Percentiles rank a stretch among this genome's conserved stretches.
Conservation (phyloP, 768 basidiomycete species). For the Amanita exitialis region DNA sequence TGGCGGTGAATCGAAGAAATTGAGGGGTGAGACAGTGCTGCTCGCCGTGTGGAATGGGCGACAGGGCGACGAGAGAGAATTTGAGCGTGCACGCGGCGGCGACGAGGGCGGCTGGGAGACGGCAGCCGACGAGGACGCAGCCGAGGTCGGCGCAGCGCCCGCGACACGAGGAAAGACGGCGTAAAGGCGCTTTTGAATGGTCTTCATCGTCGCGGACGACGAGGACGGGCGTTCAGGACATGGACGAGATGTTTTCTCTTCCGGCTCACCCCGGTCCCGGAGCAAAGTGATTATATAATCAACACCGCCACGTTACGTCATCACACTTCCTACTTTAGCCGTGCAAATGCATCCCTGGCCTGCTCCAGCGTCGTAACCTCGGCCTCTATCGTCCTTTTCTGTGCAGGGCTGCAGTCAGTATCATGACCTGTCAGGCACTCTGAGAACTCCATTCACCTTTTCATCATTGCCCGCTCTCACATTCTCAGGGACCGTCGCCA, state of each 20-base stretch:
- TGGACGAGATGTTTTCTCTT: background rate
- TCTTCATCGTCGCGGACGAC: slow-evolving; percentile 26
- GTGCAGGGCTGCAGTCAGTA: slow-evolving; percentile 1
- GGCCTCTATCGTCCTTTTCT: slow-evolving; percentile 72
- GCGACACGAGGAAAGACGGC: slow-evolving; percentile 25
- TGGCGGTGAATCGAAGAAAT: slow-evolving; percentile 16
- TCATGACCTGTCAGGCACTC: slow-evolving; percentile 1
- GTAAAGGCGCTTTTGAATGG: slow-evolving; percentile 42
- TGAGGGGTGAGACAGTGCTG: slow-evolving; percentile 10
- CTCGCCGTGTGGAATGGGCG: slow-evolving; percentile 31
- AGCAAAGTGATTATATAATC: slow-evolving; percentile 2
- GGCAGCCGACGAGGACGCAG: background rate
- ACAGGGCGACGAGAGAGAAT: slow-evolving; percentile 23
- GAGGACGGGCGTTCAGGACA: slow-evolving; percentile 1
- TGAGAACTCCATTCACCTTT: slow-evolving; percentile 44
- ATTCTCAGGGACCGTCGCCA: slow-evolving; percentile 66
- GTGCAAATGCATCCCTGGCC: slow-evolving; percentile 8
- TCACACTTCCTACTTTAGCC: slow-evolving; percentile 8
- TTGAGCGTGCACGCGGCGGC: slow-evolving; percentile 33
- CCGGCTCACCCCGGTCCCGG: slow-evolving; percentile 1
- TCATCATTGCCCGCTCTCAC: slow-evolving; percentile 71
- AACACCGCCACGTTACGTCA: too few relatives aligned
- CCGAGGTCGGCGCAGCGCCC: background rate
- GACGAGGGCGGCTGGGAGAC: slow-evolving; percentile 11
- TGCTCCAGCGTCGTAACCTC: slow-evolving; percentile 29